phyloP scores from a whole-genome alignment of 306 rosid genomes.

The Begonia masoniana region DNA sequence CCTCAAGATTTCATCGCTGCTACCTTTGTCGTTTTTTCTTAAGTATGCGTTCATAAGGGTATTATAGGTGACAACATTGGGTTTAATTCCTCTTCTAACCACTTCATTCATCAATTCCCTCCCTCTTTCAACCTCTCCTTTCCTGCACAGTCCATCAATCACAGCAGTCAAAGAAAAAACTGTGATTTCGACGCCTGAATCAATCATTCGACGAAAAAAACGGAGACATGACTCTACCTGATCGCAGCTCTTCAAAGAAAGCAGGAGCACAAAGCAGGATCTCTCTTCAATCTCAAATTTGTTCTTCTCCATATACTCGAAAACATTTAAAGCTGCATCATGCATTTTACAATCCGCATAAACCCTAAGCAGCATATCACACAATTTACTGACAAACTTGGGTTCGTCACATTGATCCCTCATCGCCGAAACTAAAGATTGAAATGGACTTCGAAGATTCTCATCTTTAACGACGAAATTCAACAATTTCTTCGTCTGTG shows the following conservation, averaged over 20 bases:
- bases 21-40: constrained; percentile 27
- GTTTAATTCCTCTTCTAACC: constrained; percentile 26
- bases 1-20: constrained; percentile 34
- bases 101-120: constrained; percentile 44
- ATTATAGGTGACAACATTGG: constrained; percentile 50
- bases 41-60: constrained; percentile 41
- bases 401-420: constrained; percentile 16
- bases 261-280: constrained; percentile 65
- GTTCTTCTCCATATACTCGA: constrained; percentile 26
- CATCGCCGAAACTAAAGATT: constrained; percentile 21
- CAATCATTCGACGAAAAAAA: constrained; percentile 52
- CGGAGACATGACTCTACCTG: constrained; percentile 22
- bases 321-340: constrained; percentile 41
- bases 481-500: constrained; percentile 34
- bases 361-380: constrained; percentile 70
- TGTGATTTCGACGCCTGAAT: constrained; percentile 27
- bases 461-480: constrained; percentile 21
- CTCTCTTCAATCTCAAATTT: constrained; percentile 54
- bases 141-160: constrained; percentile 46
- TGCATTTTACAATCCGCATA: constrained; percentile 43
- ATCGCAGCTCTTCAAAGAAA: constrained; percentile 41
- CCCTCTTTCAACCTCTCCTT: constrained; percentile 38
- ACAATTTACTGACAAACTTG: constrained; percentile 29
- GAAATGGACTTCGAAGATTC: constrained; percentile 8
- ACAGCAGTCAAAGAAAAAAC: constrained; percentile 59